Base-by-base conservation (phyloP, 129 eudicot species). In the Flaveria trinervia region DNA sequence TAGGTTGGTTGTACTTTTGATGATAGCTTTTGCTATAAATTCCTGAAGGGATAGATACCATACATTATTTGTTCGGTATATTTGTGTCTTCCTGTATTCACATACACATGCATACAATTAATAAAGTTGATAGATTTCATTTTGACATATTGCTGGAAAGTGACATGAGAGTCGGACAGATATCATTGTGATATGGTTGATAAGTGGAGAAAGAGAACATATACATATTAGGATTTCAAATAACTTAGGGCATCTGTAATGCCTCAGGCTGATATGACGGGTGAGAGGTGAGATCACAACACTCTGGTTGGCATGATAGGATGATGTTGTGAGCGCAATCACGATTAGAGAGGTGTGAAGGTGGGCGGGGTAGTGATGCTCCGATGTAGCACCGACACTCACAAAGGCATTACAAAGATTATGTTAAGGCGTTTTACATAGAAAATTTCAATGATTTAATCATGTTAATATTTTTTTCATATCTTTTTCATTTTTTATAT, bases 1-100 rank as follows among this genome's bases (percentile, higher is more conserved):
- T 50, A 65, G 73, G 80, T 65, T 76, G 20, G 26, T 49, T 65
- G 80, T 76, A 66, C 67, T 66, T 65, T 76, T 76, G 39, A 50
- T 76, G 73, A 65, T 76, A 30, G 73, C 51, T 57, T 17, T 57
- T 56, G 57, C 77, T 12, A 17, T 50, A 76, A 65, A 48, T 75
- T 75, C 48, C 60, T 60, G 3, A 62, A 48, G 50, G 7, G 59
- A 76, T 76, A 50, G 49, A 70, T 70, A 70, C 45, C 45, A 48
- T 14, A 22, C 45, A 48, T 26, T 70, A 70, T 70, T 70, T 70
- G 61, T 48, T 36, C 30, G 1, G 12, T 25, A 48, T 70, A 26
- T 48, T 36, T 36, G 41, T 48, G 59, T 51, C 36, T 70, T 70
- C 49, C 44, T 48, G 59, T 70, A 70, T 70, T 44, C 74, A 70